Evolutionary conservation across 345 rosid genomes (phyloP).

Genomic region (Hypericum perforatum): DNA sequence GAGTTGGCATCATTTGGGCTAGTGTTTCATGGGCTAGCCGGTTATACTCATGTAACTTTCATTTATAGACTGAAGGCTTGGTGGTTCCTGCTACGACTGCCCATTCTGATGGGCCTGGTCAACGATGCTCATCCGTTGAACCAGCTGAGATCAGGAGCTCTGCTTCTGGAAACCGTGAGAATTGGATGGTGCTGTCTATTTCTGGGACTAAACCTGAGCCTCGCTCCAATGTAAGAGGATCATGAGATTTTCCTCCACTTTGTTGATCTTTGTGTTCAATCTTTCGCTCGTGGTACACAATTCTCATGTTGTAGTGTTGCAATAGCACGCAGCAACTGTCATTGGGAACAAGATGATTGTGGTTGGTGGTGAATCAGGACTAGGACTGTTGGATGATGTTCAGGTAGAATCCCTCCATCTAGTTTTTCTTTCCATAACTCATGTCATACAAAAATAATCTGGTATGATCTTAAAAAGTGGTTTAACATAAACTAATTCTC

Average conservation of each 20-base stretch:
- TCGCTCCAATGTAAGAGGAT: conserved; percentile 55
- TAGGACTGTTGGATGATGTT: conserved; percentile 79
- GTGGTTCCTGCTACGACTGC: conserved; percentile 30
- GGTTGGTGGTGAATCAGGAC: conserved; percentile 89
- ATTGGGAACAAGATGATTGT: conserved; percentile 93
- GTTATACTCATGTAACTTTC: not conserved
- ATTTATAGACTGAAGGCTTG: conserved; percentile 38
- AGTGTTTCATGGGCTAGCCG: conserved; percentile 6
- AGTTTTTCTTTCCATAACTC: not conserved
- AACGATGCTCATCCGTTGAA: conserved; percentile 33
- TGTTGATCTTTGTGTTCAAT: not conserved
- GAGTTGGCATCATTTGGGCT: not conserved
- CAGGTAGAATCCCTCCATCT: conserved; percentile 44
- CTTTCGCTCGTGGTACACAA: conserved; percentile 4
- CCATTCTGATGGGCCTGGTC: conserved; percentile 43
- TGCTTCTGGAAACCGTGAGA: conserved; percentile 49
- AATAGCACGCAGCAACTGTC: conserved; percentile 84
- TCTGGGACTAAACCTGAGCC: conserved; percentile 74
- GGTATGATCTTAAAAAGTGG: not conserved
- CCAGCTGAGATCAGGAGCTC: conserved; percentile 29
- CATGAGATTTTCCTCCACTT: not conserved
- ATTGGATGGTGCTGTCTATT: conserved; percentile 73
- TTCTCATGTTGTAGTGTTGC: conserved; percentile 7
- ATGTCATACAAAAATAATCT: not conserved
- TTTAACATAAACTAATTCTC: not conserved